These are phyloP conservation scores for Aegilops umbellulata DNA, from an alignment of 176 grass and related monocot genomes.

Conservation along the genomic window DNA sequence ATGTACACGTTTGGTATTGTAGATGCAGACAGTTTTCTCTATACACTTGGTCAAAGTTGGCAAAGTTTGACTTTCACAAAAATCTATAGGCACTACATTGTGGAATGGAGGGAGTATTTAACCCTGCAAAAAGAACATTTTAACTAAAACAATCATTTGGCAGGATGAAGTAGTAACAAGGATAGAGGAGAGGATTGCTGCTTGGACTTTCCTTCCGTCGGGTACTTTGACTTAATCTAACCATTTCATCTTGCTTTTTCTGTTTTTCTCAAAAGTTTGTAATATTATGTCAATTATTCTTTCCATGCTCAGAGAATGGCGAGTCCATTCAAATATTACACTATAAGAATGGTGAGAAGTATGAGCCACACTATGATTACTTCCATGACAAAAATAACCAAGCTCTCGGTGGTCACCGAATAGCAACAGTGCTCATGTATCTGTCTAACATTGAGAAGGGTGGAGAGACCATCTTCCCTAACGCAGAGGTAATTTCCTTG, in stretches of 20 bases:
- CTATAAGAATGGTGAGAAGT: constrained; percentile 86
- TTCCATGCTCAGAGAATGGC: constrained; percentile 59
- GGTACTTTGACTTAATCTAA: constrained; percentile 34
- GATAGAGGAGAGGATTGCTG: constrained; percentile 79
- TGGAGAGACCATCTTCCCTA: constrained; percentile 86
- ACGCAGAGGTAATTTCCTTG: constrained; percentile 62
- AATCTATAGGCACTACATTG: too few species aligned
- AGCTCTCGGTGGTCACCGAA: constrained; percentile 78
- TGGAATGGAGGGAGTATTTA: too few species aligned
- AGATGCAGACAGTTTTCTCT: too few species aligned
- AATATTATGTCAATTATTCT: constrained; percentile 4
- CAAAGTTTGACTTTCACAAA: too few species aligned
- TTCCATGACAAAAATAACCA: constrained; percentile 88
- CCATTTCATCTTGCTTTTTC: neutral
- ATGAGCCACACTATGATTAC: constrained; percentile 85
- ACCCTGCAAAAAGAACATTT: neutral
- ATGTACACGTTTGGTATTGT: too few species aligned
- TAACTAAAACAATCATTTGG: constrained; percentile 28
- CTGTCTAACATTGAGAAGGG: constrained; percentile 79
- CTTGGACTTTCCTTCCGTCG: constrained; percentile 89
- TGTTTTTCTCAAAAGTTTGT: constrained; percentile 10
- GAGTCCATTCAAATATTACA: constrained; percentile 86
- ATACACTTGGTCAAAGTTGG: too few species aligned
- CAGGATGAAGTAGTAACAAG: constrained; percentile 71
- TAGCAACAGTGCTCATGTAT: constrained; percentile 89